A percentile compares a stretch with the other conserved stretches of the same genome.
Conservation (phyloP, 164 flowering plant genomes). For the Echeveria elegans region DNA sequence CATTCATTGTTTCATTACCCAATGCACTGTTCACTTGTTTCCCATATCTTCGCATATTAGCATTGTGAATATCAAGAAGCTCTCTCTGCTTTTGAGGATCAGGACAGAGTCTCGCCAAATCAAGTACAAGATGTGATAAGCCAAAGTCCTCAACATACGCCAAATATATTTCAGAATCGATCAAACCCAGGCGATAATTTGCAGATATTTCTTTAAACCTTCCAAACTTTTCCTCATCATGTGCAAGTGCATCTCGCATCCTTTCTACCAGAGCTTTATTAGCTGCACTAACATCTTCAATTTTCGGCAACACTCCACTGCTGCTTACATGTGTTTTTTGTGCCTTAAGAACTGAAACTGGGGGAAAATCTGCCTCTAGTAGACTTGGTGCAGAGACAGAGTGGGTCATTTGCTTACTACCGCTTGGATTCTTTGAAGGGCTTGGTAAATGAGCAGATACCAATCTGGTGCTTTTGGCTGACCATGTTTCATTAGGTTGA, state of each 20-base stretch:
- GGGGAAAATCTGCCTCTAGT: slow-evolving; percentile 36
- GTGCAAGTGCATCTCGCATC: slow-evolving; percentile 55
- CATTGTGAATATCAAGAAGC: slow-evolving; percentile 57
- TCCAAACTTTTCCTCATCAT: slow-evolving; percentile 49
- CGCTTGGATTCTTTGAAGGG: slow-evolving; percentile 21
- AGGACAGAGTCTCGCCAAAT: slow-evolving; percentile 78
- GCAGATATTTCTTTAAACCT: slow-evolving; percentile 61
- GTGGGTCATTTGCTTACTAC: slow-evolving; percentile 32
- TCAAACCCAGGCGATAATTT: slow-evolving; percentile 62
- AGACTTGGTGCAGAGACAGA: slow-evolving; percentile 59
- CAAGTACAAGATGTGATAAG: slow-evolving; percentile 69
- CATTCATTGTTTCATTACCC: slow-evolving; percentile 13
- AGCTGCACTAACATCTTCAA: slow-evolving; percentile 61
- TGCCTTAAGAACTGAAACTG: slow-evolving; percentile 36
- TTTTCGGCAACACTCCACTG: slow-evolving; percentile 17
- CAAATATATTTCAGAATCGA: slow-evolving; percentile 46
- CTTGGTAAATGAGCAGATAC: slow-evolving; percentile 23
- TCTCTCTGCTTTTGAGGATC: slow-evolving; percentile 72
- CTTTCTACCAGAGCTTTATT: slow-evolving; percentile 71
- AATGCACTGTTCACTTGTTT: slow-evolving; percentile 17
- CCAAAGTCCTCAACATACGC: slow-evolving; percentile 61
- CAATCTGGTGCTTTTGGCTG: slow-evolving; percentile 16
- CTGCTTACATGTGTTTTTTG: slow-evolving; percentile 15
- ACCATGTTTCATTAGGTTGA: slow-evolving; percentile 15
- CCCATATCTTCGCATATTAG: slow-evolving; percentile 22